Base-by-base conservation (phyloP, 1,284 basidiomycete genomes). In the Apiotrichum veenhuisii region DNA sequence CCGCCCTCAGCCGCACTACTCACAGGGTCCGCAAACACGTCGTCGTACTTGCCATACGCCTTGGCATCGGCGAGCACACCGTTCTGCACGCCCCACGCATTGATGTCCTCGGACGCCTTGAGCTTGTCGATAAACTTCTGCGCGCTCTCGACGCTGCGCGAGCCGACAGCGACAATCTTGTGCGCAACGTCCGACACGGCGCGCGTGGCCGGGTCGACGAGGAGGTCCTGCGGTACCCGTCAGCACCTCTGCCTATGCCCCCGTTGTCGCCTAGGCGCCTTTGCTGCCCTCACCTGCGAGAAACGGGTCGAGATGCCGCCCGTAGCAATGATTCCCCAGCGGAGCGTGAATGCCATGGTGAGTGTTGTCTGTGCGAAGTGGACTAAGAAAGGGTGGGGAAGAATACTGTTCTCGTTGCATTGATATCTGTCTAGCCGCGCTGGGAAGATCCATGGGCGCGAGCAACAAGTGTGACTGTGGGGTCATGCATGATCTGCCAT, bases 141-240 rank as follows among this genome's bases (percentile, higher is more conserved):
- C 5, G 91, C 91, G 44, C 84, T 87, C 25, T 82, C 80, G 18
- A 84, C 76, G 44, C 78, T 85, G 41, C 90, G 84, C 26, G 91
- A 94, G 10, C 88, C 90, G 25, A 93, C 87, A 2, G 88, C 91
- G 12, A 79, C 80, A 45, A 95, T 80, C 67, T 84, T 84, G 77
- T 95, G 91, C 3, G 80, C 73, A 11, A 95, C 82, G 71, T 95
- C 92, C 27, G 80, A 71, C 5, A 86, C 85, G 47, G 79, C 78
- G 25, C 91, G 88, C 18, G 67, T 65, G 18, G 63, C 55, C 3
- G 68, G 65, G 60, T 69, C 57, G 46, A 66, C 61, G 23, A 73
- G 63, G 3, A 71, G 62, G 50, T 72, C 69, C 68, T 69, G 53
- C 5, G 33, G 33, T 9, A n/a, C 30, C 12, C 5, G 30, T 30